Conservation (phyloP, 2,329 filamentous ascomycete genomes). For the Paecilomyces sp. region DNA sequence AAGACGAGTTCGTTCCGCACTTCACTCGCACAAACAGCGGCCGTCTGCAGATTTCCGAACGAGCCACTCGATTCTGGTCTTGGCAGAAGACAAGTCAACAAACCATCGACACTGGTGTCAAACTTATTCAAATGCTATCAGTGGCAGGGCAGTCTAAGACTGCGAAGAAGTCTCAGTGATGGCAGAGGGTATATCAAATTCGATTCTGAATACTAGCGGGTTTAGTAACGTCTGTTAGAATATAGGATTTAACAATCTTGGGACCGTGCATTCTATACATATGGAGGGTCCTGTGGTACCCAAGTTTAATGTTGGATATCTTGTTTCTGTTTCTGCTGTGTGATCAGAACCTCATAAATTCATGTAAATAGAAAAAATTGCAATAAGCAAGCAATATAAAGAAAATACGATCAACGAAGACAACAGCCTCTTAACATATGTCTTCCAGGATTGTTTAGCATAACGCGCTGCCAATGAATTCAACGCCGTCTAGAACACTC, state of each 20-base stretch:
- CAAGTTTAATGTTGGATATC: not conserved
- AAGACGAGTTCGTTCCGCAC: not conserved
- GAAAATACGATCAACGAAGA: not conserved
- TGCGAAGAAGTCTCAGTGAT: no score
- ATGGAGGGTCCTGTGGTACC: not conserved
- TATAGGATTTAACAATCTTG: no score
- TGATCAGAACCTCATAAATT: not conserved
- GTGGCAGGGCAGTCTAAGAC: conserved; percentile 8
- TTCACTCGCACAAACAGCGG: conserved; percentile 1
- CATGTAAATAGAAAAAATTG: not conserved
- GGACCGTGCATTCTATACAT: no score
- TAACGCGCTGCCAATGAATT: not conserved
- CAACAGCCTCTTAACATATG: not conserved
- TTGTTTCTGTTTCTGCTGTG: not conserved
- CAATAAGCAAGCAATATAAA: not conserved
- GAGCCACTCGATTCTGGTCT: conserved; percentile 47
- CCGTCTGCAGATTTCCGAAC: conserved; percentile 23
- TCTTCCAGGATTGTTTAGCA: not conserved
- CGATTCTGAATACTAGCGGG: no score
- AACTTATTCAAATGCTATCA: conserved; percentile 42
- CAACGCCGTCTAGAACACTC: not conserved
- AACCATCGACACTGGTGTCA: conserved; percentile 43
- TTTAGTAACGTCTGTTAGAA: no score
- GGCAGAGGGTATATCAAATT: no score
- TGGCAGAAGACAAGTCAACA: conserved; percentile 44